Evolutionary conservation across 306 rosid genomes (phyloP).

Genomic region (Castanea mollissima): DNA sequence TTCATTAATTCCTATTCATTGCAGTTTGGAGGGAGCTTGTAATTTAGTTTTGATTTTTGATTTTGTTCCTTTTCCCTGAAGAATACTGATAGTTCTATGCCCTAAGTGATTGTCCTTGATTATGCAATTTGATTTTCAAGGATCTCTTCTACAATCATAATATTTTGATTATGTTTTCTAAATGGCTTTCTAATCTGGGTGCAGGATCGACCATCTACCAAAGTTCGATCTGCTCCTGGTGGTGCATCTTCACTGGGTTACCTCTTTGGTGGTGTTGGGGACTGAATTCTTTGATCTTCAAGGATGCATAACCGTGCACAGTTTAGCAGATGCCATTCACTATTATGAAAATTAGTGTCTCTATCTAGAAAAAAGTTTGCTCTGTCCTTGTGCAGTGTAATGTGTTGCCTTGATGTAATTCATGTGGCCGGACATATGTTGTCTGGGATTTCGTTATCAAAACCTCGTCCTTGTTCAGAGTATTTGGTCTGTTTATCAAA

Average conservation of each 20-base stretch:
- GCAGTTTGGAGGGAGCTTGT: neutral
- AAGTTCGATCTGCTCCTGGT: slow-evolving; percentile 78
- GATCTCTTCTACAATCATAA: neutral
- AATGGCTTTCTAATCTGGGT: neutral
- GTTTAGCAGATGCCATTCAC: slow-evolving; percentile 18
- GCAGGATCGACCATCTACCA: slow-evolving; percentile 85
- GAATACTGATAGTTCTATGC: neutral
- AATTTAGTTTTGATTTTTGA: neutral
- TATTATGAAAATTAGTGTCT: slow-evolving; percentile 11
- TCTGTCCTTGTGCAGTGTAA: slow-evolving; percentile 25
- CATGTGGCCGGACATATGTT: slow-evolving; percentile 4
- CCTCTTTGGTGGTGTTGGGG: slow-evolving; percentile 64
- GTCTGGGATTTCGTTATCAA: neutral
- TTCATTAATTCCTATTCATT: neutral
- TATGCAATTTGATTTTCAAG: neutral
- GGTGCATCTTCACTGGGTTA: slow-evolving; percentile 78
- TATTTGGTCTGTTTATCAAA: neutral
- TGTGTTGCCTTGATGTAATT: slow-evolving; percentile 21
- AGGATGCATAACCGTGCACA: neutral
- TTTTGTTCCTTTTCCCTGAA: neutral
- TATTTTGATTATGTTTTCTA: neutral
- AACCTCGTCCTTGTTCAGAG: neutral
- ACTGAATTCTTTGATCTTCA: slow-evolving; percentile 22
- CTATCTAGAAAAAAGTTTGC: neutral
- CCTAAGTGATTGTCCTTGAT: neutral